Base-by-base conservation (phyloP, 2,329 filamentous ascomycete species). In the Neurospora sp. region DNA sequence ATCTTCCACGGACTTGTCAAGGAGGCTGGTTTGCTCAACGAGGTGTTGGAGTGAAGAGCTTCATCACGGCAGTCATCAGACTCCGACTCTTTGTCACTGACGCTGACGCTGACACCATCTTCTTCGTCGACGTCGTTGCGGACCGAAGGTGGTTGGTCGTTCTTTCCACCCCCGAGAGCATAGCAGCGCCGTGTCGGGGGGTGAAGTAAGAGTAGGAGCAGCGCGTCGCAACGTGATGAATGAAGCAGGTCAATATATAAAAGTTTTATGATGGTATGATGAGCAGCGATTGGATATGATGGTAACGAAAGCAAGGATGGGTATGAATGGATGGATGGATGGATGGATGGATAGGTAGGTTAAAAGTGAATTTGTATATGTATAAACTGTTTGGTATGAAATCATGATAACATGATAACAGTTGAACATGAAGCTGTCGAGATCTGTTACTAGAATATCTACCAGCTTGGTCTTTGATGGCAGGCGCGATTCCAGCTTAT, bases 1-100 rank as follows among this genome's bases (percentile, higher is more conserved):
- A 81, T 92, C 68, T 99, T 99, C 80, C 92, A 96, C 81, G 90
- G 94, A 70, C 83, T 99, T 66, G 96, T 97, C 72, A 94, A 90
- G 81, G 94, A 99, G 82, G 92, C 95, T 4, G 94, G 94, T 52
- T 83, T 99, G 71, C 67, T 72, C 83, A 85, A 75, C 57, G 73
- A 74, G 70, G 68, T 52, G 41, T 46, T 46, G 23, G 38, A 40
- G 52, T 62, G 52, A 62, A 12, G 6, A 36, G 52, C 28, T 66
- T 37, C 38, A 28, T 39, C 66, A 23, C 10, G 36, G 11, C 15
- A 38, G 66, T 38, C 36, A 38, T 66, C 15, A 11, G 8, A 66
- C 12, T 10, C 23, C 1, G 62, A n/a, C 36, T 40, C 66, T 12
- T 40, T 23, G 10, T 23, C 2, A n/a, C 17, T 37, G 19, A 39